Conservation (phyloP, 176 grass and related monocot genomes). For the Miscanthus lutarioriparius region DNA sequence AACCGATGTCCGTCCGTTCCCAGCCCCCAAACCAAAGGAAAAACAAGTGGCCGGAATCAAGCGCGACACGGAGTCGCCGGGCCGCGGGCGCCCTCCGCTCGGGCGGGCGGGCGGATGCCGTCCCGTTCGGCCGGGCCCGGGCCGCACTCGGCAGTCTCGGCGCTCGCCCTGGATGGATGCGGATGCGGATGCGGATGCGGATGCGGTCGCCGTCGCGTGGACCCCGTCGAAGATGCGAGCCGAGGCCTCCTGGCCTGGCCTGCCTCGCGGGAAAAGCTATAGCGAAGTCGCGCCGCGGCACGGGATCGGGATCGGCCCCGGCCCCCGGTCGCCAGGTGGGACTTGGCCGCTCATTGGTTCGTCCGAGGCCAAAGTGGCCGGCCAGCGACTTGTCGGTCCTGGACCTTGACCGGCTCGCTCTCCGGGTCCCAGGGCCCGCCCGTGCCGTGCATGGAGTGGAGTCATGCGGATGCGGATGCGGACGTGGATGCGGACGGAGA, state of each 20-base stretch:
- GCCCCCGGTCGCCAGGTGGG: conserved; percentile 22
- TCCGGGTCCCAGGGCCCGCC: not conserved
- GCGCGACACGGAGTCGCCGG: not conserved
- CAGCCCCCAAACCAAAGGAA: not conserved
- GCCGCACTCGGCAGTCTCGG: not conserved
- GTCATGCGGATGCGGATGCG: not conserved
- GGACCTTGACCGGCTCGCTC: conserved; percentile 27
- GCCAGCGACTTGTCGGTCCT: conserved; percentile 34
- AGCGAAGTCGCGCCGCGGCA: too few species aligned
- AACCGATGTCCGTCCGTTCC: too few species aligned
- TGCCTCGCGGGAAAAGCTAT: not conserved
- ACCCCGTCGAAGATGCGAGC: conserved; percentile 26
- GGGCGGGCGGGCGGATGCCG: not conserved
- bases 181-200: too few species aligned
- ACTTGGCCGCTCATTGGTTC: conserved; percentile 4
- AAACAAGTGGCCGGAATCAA: too few species aligned
- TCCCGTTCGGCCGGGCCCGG: not conserved
- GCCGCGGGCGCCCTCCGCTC: too few species aligned
- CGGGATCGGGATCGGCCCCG: too few species aligned
- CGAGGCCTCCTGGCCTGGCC: not conserved
- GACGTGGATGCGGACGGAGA: too few species aligned
- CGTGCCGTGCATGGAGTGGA: not conserved
- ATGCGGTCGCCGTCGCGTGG: conserved; percentile 34
- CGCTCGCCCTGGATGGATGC: not conserved
- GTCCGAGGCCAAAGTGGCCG: too few species aligned